Evolutionary conservation across 495 filamentous ascomycete genomes (phyloP), one percentile per base, ranked within the genome.

Genomic region (Podospora tetraspora): DNA sequence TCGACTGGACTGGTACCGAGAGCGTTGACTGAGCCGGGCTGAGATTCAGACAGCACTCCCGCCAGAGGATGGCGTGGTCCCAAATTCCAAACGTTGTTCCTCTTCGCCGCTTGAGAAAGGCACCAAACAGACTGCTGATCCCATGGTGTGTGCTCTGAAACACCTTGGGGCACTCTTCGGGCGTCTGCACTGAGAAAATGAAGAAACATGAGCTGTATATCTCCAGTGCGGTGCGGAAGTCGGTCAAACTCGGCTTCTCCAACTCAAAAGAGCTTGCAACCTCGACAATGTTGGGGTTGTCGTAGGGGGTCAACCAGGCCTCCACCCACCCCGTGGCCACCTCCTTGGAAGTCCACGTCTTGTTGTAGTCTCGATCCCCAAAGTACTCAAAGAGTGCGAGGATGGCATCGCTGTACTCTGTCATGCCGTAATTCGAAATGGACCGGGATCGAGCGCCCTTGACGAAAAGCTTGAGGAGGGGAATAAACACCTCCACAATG

Each of bases 61-160:
- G 78, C 86, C 85, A 90, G 59, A 81, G 83, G 68, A 90, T 90
- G 61, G 86, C 86, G 69, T 90, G 88, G 68, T 90, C 88, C 88
- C 88, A 90, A 67, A 90, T 87, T 68, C 88, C 86, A 57, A 89
- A 78, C 1, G 84, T 88, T 66, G 84, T 86, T 43, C 83, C 82
- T 19, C 86, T 80, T 72, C 86, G 87, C 61, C 88, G 80, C 74
- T 90, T 90, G 76, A 86, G 87, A n/a, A 90, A 81, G 30, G 90
- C 83, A 21, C 88, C 88, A 59, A 89, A 90, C 0, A 87, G 84
- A 11, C 86, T 86, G 68, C 86, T 86, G 59, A 87, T 83, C 69
- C 86, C 87, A 74, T 90, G 88, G 61, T 90, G 88, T 0, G 88
- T 89, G 21, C 85, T 85, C 73, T 90, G 88, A 79, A 90, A 90